Conservation (phyloP, 352 stramenopile genomes). For the Pythium phragmitis region DNA sequence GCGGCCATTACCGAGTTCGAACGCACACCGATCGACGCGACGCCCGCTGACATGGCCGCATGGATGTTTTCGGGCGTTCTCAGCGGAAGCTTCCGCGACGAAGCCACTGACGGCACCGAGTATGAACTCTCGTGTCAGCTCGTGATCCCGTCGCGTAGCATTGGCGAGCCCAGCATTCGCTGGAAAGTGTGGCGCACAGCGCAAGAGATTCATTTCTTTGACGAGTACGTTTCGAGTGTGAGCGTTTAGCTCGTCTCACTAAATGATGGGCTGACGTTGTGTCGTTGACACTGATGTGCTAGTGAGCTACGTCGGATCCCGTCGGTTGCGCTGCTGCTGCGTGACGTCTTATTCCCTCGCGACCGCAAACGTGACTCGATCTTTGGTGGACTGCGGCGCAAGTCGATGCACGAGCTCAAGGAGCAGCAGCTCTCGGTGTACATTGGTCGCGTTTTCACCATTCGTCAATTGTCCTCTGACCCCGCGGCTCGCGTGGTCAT, state of each 20-base stretch:
- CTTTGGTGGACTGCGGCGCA: conserved; percentile 67
- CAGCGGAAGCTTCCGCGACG: conserved; percentile 52
- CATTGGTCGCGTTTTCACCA: conserved; percentile 41
- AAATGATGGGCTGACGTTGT: background rate
- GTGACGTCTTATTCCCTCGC: conserved; percentile 53
- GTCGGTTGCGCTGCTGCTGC: conserved; percentile 43
- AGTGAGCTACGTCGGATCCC: conserved; percentile 53
- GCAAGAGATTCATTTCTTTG: conserved; percentile 62
- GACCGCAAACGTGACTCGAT: conserved; percentile 75
- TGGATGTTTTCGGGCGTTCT: conserved; percentile 53
- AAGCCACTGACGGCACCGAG: conserved; percentile 59
- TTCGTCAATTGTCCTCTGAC: conserved; percentile 23
- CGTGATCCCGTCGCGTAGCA: conserved; percentile 40
- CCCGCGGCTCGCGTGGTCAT: conserved; percentile 2
- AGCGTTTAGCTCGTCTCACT: too few species aligned
- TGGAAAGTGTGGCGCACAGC: conserved; percentile 81
- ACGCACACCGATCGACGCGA: conserved; percentile 41
- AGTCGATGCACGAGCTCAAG: conserved; percentile 62
- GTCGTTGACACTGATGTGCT: background rate
- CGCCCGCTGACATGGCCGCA: conserved; percentile 33
- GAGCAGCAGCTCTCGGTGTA: conserved; percentile 74
- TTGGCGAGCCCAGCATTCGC: conserved; percentile 70
- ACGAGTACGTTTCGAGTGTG: conserved; percentile 45
- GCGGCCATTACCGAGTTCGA: conserved; percentile 65
- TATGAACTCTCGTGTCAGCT: conserved; percentile 77